Evolutionary conservation across 2,329 filamentous ascomycete species (phyloP).

Genomic region (Fusarium temperatum): DNA sequence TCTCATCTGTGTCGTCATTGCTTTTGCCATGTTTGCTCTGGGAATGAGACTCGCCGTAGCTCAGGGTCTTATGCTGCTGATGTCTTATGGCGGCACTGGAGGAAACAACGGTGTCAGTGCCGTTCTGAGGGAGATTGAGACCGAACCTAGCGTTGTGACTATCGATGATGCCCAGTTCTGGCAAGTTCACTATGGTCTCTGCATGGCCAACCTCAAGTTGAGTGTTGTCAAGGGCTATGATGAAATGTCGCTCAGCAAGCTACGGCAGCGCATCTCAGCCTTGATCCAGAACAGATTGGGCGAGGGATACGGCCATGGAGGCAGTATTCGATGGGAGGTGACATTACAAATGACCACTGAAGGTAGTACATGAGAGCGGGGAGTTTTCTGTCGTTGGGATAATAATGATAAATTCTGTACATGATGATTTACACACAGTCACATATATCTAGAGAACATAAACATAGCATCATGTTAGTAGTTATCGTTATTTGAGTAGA

Average conservation of each 20-base stretch:
- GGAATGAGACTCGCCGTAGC: conserved; percentile 85
- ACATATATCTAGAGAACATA: background rate
- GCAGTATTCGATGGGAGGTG: conserved; percentile 89
- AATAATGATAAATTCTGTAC: background rate
- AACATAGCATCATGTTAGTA: background rate
- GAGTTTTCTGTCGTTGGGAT: background rate
- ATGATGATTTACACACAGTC: background rate
- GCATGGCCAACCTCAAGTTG: conserved; percentile 93
- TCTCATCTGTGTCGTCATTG: conserved; percentile 81
- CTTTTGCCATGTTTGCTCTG: conserved; percentile 86
- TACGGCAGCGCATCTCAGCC: conserved; percentile 79
- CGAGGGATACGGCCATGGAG: conserved; percentile 84
- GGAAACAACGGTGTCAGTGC: conserved; percentile 66
- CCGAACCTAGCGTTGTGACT: conserved; percentile 76
- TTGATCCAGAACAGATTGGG: conserved; percentile 87
- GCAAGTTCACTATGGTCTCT: conserved; percentile 97
- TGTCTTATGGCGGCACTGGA: conserved; percentile 73
- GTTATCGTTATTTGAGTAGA: background rate
- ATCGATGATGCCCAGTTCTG: conserved; percentile 96
- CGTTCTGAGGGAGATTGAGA: conserved; percentile 85
- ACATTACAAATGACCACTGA: conserved; percentile 77
- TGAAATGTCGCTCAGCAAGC: conserved; percentile 74
- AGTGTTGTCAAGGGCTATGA: conserved; percentile 71
- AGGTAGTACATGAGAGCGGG: conserved; percentile 27
- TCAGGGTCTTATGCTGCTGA: conserved; percentile 92